These are phyloP conservation scores for Apiotrichum porosum DNA, from an alignment of 1,284 basidiomycete species.

Conservation along the genomic window DNA sequence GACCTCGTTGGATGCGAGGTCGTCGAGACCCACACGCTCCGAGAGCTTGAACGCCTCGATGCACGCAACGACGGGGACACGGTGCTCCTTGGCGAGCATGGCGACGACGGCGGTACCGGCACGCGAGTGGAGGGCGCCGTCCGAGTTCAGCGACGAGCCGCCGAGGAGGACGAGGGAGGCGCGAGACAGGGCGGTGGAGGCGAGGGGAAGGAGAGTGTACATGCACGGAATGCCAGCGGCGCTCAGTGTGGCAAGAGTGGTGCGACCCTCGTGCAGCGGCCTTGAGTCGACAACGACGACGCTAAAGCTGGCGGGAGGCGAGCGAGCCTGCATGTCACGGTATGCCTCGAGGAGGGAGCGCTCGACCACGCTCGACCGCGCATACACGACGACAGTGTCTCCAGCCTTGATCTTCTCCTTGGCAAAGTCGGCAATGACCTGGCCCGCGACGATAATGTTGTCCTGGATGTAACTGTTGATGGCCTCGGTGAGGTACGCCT, in stretches of 20 bases:
- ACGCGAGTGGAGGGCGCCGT: slow-evolving; percentile 89
- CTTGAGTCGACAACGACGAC: slow-evolving; percentile 93
- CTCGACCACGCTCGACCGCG: slow-evolving; percentile 90
- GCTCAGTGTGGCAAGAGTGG: slow-evolving; percentile 67
- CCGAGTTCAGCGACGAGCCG: slow-evolving; percentile 88
- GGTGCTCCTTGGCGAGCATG: slow-evolving; percentile 86
- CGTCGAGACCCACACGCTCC: slow-evolving; percentile 87
- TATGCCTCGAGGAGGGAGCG: slow-evolving; percentile 76
- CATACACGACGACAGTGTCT: slow-evolving; percentile 88
- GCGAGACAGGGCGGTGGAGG: slow-evolving; percentile 74
- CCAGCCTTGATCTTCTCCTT: slow-evolving; percentile 90
- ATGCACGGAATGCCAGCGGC: slow-evolving; percentile 76
- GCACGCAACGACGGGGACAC: slow-evolving; percentile 90
- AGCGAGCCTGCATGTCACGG: slow-evolving; percentile 51
- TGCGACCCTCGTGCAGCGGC: slow-evolving; percentile 87
- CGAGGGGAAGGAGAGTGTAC: slow-evolving; percentile 83
- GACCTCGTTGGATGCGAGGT: slow-evolving; percentile 92
- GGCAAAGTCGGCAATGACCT: slow-evolving; percentile 86
- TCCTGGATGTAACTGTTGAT: slow-evolving; percentile 94
- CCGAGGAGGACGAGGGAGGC: slow-evolving; percentile 82
- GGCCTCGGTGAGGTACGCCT: slow-evolving; percentile 71
- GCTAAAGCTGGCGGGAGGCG: slow-evolving; percentile 69
- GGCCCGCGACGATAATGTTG: slow-evolving; percentile 85
- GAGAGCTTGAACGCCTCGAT: slow-evolving; percentile 99
- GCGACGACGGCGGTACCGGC: slow-evolving; percentile 93